phyloP scores from a whole-genome alignment of 78 protist genomes.

The Emiliania huxleyi region DNA sequence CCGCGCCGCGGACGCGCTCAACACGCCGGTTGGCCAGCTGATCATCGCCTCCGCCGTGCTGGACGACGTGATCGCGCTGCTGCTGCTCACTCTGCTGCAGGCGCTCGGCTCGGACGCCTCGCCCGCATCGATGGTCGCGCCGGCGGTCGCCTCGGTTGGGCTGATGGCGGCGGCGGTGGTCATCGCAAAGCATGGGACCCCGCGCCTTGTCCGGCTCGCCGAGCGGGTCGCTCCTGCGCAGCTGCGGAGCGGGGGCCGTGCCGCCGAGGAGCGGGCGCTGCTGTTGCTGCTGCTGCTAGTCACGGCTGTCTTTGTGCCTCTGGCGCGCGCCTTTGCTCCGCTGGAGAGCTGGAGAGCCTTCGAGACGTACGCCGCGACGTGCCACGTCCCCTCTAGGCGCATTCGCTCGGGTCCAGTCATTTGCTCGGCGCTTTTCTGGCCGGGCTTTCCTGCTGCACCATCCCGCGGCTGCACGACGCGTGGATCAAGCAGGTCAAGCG shows the following conservation, averaged over 20 bases:
- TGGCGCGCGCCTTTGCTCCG: too few relatives aligned
- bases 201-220: neutral
- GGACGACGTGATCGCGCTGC: constrained; percentile 1
- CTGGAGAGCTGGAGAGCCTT: too few relatives aligned
- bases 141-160: neutral
- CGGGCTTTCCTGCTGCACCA: neutral
- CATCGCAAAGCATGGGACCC: neutral
- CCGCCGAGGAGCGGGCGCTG: neutral
- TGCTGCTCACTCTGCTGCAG: neutral
- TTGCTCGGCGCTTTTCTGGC: constrained; percentile 21
- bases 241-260: neutral
- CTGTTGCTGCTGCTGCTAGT: neutral
- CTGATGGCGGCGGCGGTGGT: neutral
- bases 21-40: neutral
- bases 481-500: neutral
- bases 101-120: neutral
- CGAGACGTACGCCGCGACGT: too few relatives aligned
- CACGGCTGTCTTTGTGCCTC: neutral
- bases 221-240: neutral
- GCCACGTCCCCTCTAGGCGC: neutral
- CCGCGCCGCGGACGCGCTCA: neutral
- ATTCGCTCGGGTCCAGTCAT: neutral
- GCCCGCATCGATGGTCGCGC: too few relatives aligned
- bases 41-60: neutral
- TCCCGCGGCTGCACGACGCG: neutral